Evolutionary conservation across 83 land plant species (phyloP).

Genomic region (Larix sibirica): DNA sequence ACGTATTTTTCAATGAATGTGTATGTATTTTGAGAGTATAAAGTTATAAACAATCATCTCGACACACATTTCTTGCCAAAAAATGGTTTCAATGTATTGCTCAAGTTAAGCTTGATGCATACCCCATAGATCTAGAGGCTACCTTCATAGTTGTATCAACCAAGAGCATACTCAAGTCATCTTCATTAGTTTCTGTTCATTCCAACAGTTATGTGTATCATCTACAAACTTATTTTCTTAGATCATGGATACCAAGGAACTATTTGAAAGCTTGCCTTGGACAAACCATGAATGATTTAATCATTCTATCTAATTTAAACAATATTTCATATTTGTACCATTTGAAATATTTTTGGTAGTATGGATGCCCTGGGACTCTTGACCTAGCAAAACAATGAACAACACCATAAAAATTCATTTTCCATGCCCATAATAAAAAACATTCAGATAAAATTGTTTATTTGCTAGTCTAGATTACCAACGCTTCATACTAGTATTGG

Average conservation of each 20-base stretch:
- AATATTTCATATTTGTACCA: too few species aligned
- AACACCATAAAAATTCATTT: not conserved
- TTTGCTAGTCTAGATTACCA: not conserved
- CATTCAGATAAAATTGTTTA: not conserved
- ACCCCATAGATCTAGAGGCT: too few species aligned
- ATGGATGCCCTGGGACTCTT: not conserved
- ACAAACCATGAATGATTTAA: not conserved
- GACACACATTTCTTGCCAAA: too few species aligned
- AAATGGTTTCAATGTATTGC: too few species aligned
- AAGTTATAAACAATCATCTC: too few species aligned
- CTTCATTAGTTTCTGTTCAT: not conserved
- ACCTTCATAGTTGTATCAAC: too few species aligned
- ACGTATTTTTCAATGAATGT: too few species aligned
- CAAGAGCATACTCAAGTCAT: not conserved
- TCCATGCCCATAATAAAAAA: not conserved
- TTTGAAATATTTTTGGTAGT: not conserved
- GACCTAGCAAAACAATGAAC: too few species aligned
- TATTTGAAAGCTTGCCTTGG: not conserved
- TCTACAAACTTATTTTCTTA: not conserved
- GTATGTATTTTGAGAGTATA: too few species aligned
- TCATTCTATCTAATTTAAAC: too few species aligned
- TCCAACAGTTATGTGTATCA: not conserved
- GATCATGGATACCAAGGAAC: not conserved
- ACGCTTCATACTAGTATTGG: not conserved
- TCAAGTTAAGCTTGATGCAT: too few species aligned